Conservation (phyloP, 2,329 filamentous ascomycete species). For the Penicillium sp. region DNA sequence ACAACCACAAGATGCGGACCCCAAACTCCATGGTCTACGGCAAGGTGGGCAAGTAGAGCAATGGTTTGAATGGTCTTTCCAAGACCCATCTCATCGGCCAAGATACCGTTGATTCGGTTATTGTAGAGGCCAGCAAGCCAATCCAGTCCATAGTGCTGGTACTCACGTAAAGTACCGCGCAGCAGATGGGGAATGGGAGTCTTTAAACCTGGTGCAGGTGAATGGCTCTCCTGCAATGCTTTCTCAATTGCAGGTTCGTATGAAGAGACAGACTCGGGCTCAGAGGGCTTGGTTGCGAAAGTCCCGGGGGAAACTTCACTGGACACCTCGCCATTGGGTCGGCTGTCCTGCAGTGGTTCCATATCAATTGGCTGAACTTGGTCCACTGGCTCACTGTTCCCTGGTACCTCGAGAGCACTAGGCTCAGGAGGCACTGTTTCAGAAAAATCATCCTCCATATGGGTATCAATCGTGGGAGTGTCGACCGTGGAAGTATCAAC, state of each 20-base stretch:
- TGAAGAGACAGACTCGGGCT: constrained; percentile 46
- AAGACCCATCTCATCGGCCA: constrained; percentile 97
- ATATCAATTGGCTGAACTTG: constrained; percentile 14
- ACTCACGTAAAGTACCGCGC: constrained; percentile 86
- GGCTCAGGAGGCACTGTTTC: neutral
- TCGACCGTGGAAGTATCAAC: constrained; percentile 13
- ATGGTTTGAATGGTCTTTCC: constrained; percentile 99
- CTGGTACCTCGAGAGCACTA: neutral
- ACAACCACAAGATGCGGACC: constrained; percentile 95
- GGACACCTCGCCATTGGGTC: constrained; percentile 34
- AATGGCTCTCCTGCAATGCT: constrained; percentile 36
- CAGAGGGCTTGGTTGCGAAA: constrained; percentile 45
- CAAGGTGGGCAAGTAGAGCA: constrained; percentile 85
- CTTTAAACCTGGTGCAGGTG: constrained; percentile 51
- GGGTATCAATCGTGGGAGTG: neutral
- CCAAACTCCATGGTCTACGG: constrained; percentile 88
- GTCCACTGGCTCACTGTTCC: constrained; percentile 12
- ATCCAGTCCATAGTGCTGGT: constrained; percentile 94
- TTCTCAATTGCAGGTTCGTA: constrained; percentile 38
- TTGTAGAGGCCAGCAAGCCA: constrained; percentile 93
- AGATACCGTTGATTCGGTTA: constrained; percentile 90
- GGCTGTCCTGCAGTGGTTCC: constrained; percentile 21
- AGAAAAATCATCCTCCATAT: neutral
- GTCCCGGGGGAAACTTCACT: constrained; percentile 46
- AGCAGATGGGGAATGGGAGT: constrained; percentile 79